These are phyloP conservation scores for Candida odintsovae DNA, from an alignment of 805 yeast species.

Conservation along the genomic window DNA sequence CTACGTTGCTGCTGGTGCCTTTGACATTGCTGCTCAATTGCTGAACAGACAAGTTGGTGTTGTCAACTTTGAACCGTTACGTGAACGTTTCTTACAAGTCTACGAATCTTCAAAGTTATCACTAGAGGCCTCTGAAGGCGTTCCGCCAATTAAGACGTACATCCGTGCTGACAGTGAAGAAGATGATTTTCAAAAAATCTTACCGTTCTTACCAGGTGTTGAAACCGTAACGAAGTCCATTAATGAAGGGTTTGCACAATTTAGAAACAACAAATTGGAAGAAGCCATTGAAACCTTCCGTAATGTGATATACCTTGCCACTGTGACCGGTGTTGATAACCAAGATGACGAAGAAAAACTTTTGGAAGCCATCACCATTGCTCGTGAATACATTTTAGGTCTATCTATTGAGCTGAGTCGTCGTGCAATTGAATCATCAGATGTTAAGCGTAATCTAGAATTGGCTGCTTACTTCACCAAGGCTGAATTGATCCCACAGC, in stretches of 20 bases:
- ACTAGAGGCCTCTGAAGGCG: constrained; percentile 62
- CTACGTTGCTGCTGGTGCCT: constrained; percentile 92
- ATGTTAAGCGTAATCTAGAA: constrained; percentile 82
- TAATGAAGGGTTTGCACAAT: constrained; percentile 72
- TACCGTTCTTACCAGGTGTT: constrained; percentile 74
- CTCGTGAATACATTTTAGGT: constrained; percentile 90
- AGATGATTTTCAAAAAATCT: constrained; percentile 38
- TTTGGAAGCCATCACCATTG: constrained; percentile 58
- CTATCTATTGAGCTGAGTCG: constrained; percentile 86
- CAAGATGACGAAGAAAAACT: constrained; percentile 77
- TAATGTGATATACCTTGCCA: constrained; percentile 66
- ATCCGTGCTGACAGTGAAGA: constrained; percentile 61
- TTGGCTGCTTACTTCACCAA: constrained; percentile 94
- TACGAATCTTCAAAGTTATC: constrained; percentile 76
- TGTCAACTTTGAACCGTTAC: constrained; percentile 80
- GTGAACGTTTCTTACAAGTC: constrained; percentile 75
- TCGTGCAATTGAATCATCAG: constrained; percentile 67
- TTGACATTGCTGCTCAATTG: constrained; percentile 92
- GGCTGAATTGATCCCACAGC: constrained; percentile 75
- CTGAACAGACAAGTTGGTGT: constrained; percentile 87
- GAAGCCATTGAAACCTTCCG: constrained; percentile 80
- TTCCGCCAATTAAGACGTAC: constrained; percentile 64
- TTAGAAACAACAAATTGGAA: constrained; percentile 78
- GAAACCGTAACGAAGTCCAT: constrained; percentile 54
- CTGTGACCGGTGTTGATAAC: constrained; percentile 63